Evolutionary conservation across 805 yeast genomes (phyloP), one percentile per base, ranked within the genome.

Genomic region (Monosporozyma servazzii): DNA sequence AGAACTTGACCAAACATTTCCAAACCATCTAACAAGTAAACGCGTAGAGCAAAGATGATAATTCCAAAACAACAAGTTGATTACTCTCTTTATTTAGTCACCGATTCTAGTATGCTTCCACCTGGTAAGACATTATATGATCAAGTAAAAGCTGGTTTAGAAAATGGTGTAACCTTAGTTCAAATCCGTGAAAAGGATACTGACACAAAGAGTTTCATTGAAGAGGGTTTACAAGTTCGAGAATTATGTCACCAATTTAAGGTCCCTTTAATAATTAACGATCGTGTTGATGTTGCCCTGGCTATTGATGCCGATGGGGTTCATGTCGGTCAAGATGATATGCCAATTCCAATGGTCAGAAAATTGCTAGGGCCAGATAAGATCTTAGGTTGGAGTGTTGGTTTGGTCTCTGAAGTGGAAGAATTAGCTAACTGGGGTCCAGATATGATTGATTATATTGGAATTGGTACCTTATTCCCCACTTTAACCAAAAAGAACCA

Each of bases 301-400:
- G 96, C 96, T 0, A 75, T 88, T 51, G 93, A 78, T 58, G 95
- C 95, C 2, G 96, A 88, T 56, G 96, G 96, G 36, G 84, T 90
- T 8, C 97, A 89, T 70, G 87, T 89, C 20, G 97, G 97, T 0
- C 96, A 89, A 65, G 89, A 83, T 49, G 97, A 89, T 63, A 86
- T 89, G 87, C 71, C 73, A 3, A 67, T 68, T 7, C 58, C 59
- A 1, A 58, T 75, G 39, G 93, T 80, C 1, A 68, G 96, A 37
- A 61, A 71, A 58, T 61, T 88, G 31, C 66, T 88, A 11, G 96
- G 96, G 0, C 79, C 82, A 0, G 75, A 79, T 51, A 88, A 84
- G 68, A 81, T 89, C 53, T 64, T 89, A 45, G 97, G 97, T 0
- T 81, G 90, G 52, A 81, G 90, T 41, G 84, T 88, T 25, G 76